Evolutionary conservation across 768 basidiomycete species (phyloP).

Genomic region (Mycena pura): DNA sequence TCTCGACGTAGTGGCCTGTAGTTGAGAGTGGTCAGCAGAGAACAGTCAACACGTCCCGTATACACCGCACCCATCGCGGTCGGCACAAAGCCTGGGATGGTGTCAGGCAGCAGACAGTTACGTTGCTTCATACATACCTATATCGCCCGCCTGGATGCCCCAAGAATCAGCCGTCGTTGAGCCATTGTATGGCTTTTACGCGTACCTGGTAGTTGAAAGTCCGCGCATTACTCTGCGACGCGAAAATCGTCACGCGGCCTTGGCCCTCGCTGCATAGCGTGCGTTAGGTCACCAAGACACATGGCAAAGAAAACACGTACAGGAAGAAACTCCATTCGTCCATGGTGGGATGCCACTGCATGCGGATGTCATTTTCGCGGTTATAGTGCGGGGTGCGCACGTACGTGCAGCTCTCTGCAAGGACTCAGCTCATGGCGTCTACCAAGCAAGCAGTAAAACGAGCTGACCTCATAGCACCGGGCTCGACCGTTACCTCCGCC

Average conservation of each 20-base stretch:
- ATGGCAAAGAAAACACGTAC: constrained; percentile 34
- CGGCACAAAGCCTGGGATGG: no score
- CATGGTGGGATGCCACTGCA: constrained; percentile 77
- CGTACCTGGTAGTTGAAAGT: constrained; percentile 63
- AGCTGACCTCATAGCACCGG: no score
- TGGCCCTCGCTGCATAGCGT: constrained; percentile 57
- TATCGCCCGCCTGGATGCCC: no score
- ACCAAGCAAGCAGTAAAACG: no score
- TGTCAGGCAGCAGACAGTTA: background rate
- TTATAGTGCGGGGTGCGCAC: constrained; percentile 9
- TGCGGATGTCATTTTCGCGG: background rate
- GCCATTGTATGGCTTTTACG: background rate
- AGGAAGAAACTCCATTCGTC: constrained; percentile 69
- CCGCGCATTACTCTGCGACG: constrained; percentile 53
- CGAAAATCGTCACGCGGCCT: constrained; percentile 62
- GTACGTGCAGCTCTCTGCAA: constrained; percentile 60
- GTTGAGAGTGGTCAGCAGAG: no score
- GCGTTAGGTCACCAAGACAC: background rate
- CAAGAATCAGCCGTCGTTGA: background rate
- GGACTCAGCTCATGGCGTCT: background rate
- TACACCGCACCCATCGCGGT: no score
- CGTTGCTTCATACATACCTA: constrained; percentile 59
- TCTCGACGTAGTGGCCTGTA: no score
- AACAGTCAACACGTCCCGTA: no score
- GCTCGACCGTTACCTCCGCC: constrained; percentile 65